Conservation (phyloP, 2,329 filamentous ascomycete species). For the Epichloe amarillans region DNA sequence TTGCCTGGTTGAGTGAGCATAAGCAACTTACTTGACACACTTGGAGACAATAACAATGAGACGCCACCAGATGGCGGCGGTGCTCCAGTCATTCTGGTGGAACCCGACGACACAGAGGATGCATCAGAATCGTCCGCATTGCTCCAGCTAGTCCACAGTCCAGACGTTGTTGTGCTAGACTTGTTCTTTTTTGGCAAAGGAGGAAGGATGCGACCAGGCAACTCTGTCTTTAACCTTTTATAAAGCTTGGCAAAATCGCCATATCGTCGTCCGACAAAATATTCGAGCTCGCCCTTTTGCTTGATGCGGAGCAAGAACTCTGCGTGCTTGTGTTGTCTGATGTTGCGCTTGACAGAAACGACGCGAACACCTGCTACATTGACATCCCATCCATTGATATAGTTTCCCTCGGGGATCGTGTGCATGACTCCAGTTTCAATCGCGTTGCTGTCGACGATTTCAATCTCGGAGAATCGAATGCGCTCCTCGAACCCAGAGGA, state of each 20-base stretch:
- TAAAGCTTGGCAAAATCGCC: constrained; percentile 76
- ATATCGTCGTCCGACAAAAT: constrained; percentile 74
- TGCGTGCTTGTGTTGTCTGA: constrained; percentile 83
- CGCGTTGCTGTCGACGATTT: constrained; percentile 85
- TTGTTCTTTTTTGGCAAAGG: constrained; percentile 88
- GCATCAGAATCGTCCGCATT: constrained; percentile 54
- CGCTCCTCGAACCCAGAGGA: constrained; percentile 95
- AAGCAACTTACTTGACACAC: background rate
- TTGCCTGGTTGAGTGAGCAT: background rate
- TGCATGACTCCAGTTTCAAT: constrained; percentile 82
- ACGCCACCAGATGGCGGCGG: constrained; percentile 9
- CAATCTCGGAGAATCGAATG: constrained; percentile 91
- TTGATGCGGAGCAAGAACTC: constrained; percentile 87
- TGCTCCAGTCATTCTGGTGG: constrained; percentile 46
- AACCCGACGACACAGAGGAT: constrained; percentile 69
- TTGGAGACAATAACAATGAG: constrained; percentile 12
- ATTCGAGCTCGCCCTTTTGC: constrained; percentile 55
- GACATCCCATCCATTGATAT: constrained; percentile 91
- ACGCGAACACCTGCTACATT: constrained; percentile 85
- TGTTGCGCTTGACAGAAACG: constrained; percentile 67
- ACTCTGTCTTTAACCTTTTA: constrained; percentile 65
- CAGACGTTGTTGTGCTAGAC: constrained; percentile 52
- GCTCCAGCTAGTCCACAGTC: constrained; percentile 39
- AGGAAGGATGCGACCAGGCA: constrained; percentile 82
- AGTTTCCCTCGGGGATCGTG: constrained; percentile 74